Conservation (phyloP, 768 basidiomycete species). For the Collybia sordida region DNA sequence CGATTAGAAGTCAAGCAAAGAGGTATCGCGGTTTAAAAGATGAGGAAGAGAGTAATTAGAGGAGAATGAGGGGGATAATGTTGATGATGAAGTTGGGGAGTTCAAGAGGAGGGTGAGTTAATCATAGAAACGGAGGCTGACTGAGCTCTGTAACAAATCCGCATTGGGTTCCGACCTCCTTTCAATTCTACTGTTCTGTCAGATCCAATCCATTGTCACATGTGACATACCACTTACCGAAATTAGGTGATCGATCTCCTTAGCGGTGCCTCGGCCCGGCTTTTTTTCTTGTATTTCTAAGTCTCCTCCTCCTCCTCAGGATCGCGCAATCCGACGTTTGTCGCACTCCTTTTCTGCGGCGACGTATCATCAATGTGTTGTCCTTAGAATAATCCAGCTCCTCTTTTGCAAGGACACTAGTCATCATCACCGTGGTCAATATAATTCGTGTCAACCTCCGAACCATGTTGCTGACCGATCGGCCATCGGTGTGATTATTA, state of each 20-base stretch:
- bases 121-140: constrained; percentile 27
- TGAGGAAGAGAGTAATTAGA: neutral
- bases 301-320: no score
- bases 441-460: no score
- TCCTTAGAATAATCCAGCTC: no score
- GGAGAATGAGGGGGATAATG: constrained; percentile 7
- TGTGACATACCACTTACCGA: no score
- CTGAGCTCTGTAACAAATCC: constrained; percentile 19
- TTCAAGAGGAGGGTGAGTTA: constrained; percentile 21
- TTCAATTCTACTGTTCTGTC: constrained; percentile 10
- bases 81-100: constrained; percentile 11
- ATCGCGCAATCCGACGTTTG: neutral
- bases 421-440: neutral
- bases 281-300: no score
- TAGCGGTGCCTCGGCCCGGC: no score
- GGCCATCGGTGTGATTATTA: constrained; percentile 10
- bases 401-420: no score
- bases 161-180: constrained; percentile 10
- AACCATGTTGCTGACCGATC: constrained; percentile 1
- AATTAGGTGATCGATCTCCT: no score
- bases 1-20: constrained; percentile 6
- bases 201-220: constrained; percentile 3
- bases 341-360: neutral
- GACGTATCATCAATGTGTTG: no score
- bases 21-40: constrained; percentile 2